Evolutionary conservation across 768 basidiomycete genomes (phyloP).

Genomic region (Suillus hirtellus): DNA sequence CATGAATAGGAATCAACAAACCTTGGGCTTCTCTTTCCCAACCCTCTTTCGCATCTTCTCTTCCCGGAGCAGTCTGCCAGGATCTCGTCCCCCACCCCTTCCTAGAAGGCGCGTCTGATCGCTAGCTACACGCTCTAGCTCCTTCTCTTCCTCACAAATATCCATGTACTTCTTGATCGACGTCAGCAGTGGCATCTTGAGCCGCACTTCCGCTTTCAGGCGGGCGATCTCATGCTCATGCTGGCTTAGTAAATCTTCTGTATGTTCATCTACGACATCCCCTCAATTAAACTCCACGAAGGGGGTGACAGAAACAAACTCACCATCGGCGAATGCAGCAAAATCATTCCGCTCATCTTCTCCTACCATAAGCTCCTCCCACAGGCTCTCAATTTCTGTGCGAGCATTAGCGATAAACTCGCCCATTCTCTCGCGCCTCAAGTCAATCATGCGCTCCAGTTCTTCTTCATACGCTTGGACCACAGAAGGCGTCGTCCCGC

Average conservation of each 20-base stretch:
- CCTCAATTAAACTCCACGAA: constrained; percentile 2
- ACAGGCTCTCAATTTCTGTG: constrained; percentile 75
- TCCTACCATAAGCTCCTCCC: constrained; percentile 85
- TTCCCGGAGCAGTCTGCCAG: constrained; percentile 84
- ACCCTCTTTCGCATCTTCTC: constrained; percentile 98
- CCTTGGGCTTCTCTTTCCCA: constrained; percentile 88
- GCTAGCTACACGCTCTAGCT: constrained; percentile 75
- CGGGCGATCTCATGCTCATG: constrained; percentile 85
- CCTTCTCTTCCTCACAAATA: constrained; percentile 87
- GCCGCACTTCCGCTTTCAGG: constrained; percentile 79
- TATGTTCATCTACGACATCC: constrained; percentile 67
- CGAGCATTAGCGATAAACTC: constrained; percentile 82
- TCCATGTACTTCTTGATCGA: constrained; percentile 87
- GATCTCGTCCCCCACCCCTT: constrained; percentile 71
- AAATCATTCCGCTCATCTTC: constrained; percentile 83
- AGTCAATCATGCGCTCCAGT: constrained; percentile 83
- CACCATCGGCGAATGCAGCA: constrained; percentile 81
- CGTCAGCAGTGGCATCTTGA: constrained; percentile 74
- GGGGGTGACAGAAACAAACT: constrained; percentile 21
- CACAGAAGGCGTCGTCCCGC: constrained; percentile 78
- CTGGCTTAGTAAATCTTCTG: constrained; percentile 80
- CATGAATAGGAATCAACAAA: constrained; percentile 37
- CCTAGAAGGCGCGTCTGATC: constrained; percentile 84
- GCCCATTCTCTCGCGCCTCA: constrained; percentile 86
- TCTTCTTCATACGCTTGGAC: constrained; percentile 87